Evolutionary conservation across 2,329 filamentous ascomycete species (phyloP), one percentile per base, ranked within the genome.

Genomic region (Emmonsiellopsis sp.): DNA sequence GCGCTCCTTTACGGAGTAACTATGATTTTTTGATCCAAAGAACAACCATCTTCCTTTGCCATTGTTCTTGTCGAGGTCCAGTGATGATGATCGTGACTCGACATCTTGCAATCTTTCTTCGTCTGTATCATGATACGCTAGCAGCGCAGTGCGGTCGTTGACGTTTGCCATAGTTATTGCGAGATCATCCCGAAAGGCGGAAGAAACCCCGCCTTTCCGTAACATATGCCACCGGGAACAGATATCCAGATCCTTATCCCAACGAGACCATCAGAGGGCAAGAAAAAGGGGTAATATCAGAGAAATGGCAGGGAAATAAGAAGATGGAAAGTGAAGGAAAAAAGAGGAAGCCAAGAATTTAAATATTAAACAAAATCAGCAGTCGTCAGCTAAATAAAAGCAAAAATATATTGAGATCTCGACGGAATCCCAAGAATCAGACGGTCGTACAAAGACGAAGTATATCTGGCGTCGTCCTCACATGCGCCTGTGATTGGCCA

Each of bases 11-110:
- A 42, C 8, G 3, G 35, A 16, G 3, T 15, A 37, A 37, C 3
- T 11, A 5, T 9, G 11, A 38, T 38, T 15, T 13, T 48, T 48
- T 20, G 5, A 16, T 15, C 32, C 32, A 37, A 37, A 48, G 26
- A 4, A 34, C 16, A 34, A 2, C 45, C 45, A 48, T 30, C 20
- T 34, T 15, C 30, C 35, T 20, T 37, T 16, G 7, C 8, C 16
- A 42, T 32, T 40, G 6, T 42, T 37, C 54, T 59, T 26, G 20
- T 26, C 20, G 41, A 49, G 49, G 59, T 62, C 61, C 61, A 59
- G 59, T 62, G 55, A 52, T 50, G 53, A 51, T 58, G 56, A 53
- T 55, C 54, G 35, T 53, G 37, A 38, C 47, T 55, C 55, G 50
- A 50, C 8, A 31, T 35, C 11, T 41, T 50, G 38, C 34, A 32